A percentile compares a stretch with the other conserved stretches of the same genome.
Evolutionary conservation across 1,284 basidiomycete species (phyloP).

Genomic region (Phellinidium pouzarii): DNA sequence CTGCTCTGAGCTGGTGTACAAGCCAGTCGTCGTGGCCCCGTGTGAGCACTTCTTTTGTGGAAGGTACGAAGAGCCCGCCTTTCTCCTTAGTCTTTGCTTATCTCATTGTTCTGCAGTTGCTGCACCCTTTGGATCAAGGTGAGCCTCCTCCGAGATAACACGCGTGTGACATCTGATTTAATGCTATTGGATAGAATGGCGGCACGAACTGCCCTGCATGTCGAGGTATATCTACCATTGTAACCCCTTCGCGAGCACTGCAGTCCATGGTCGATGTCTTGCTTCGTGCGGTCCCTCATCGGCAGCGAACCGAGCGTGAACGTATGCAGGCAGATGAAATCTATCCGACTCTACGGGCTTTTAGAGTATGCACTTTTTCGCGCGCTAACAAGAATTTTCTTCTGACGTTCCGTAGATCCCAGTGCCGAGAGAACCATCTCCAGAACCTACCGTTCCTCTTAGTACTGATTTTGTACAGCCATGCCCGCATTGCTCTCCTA

Average conservation of each 20-base stretch:
- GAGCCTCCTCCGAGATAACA: conserved; percentile 31
- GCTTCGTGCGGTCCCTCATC: conserved; percentile 56
- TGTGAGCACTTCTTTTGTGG: conserved; percentile 84
- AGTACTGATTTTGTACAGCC: conserved; percentile 59
- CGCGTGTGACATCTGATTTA: conserved; percentile 10
- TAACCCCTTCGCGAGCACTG: conserved; percentile 60
- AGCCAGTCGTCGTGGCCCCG: conserved; percentile 67
- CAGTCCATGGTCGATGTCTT: conserved; percentile 65
- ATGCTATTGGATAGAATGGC: conserved; percentile 49
- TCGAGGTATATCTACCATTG: conserved; percentile 55
- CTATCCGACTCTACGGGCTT: conserved; percentile 53
- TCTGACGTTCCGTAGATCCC: conserved; percentile 46
- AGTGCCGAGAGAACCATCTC: conserved; percentile 62
- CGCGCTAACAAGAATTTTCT: background rate
- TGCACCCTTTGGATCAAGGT: conserved; percentile 72
- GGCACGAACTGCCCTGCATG: conserved; percentile 76
- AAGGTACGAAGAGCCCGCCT: conserved; percentile 41
- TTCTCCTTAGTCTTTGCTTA: conserved; percentile 15
- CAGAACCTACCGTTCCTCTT: conserved; percentile 60
- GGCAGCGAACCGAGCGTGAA: conserved; percentile 56
- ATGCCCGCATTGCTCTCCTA: conserved; percentile 62
- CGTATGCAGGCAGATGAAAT: conserved; percentile 70
- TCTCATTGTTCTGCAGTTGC: conserved; percentile 41
- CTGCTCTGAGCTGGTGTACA: conserved; percentile 69
- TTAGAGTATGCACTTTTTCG: conserved; percentile 50